These are phyloP conservation scores for Sanghuangporus weigelae DNA, from an alignment of 1,284 basidiomycete species.

Conservation along the genomic window DNA sequence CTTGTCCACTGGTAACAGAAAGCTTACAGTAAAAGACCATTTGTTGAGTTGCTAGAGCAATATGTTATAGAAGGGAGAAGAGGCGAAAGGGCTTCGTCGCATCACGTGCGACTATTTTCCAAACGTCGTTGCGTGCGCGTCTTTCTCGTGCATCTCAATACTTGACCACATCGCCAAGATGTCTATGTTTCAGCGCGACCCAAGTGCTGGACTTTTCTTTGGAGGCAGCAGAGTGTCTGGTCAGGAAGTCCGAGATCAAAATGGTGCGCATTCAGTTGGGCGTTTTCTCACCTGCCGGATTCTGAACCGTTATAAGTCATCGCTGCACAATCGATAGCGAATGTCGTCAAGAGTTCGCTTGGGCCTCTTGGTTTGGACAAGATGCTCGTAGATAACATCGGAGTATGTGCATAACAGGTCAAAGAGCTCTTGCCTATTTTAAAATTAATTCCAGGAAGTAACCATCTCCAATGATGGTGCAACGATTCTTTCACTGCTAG, in stretches of 20 bases:
- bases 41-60: too few species aligned
- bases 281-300: not conserved
- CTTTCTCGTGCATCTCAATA: not conserved
- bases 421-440: conserved; percentile 11
- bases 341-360: conserved; percentile 95
- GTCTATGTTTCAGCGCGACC: conserved; percentile 80
- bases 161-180: conserved; percentile 4
- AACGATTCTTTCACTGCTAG: conserved; percentile 90
- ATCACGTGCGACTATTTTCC: not conserved
- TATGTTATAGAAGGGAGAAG: too few species aligned
- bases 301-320: conserved; percentile 53
- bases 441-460: conserved; percentile 68
- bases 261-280: conserved; percentile 53
- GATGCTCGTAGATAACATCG: conserved; percentile 99
- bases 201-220: conserved; percentile 83
- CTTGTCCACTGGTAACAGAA: too few species aligned
- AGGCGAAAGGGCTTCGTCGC: too few species aligned
- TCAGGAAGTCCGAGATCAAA: conserved; percentile 95
- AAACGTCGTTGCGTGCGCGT: conserved; percentile 10
- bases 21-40: too few species aligned
- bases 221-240: conserved; percentile 93
- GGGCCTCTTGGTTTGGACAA: conserved; percentile 96
- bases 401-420: conserved; percentile 46
- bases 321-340: conserved; percentile 94
- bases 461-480: conserved; percentile 99